These are phyloP conservation scores for Podila epigama DNA, from an alignment of 192 early-diverging fungal species.

Conservation along the genomic window DNA sequence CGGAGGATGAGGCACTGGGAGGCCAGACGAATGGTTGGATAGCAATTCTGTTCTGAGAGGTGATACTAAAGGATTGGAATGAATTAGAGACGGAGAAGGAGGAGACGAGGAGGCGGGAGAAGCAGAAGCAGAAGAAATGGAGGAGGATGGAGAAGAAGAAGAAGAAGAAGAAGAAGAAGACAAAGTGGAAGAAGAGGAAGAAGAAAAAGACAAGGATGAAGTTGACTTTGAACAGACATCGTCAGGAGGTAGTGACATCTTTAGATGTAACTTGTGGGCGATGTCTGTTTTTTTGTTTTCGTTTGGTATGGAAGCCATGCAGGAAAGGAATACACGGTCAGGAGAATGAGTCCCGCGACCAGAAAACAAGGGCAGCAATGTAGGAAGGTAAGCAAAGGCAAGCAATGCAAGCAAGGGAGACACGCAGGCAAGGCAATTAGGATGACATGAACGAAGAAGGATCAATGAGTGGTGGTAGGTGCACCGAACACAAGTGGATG, in stretches of 20 bases:
- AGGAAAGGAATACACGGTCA: no score
- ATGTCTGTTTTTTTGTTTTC: background rate
- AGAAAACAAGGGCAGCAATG: no score
- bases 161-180: slow-evolving; percentile 1
- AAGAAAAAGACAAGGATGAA: slow-evolving; percentile 8
- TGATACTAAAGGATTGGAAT: no score
- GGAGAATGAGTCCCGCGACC: no score
- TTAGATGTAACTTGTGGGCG: background rate
- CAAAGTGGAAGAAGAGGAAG: slow-evolving; percentile 1
- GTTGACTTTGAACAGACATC: slow-evolving; percentile 13
- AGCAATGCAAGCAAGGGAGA: background rate
- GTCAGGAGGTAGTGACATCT: slow-evolving; percentile 38
- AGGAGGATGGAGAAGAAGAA: slow-evolving; percentile 5
- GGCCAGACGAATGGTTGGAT: no score
- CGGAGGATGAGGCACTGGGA: background rate
- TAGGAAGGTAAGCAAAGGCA: no score
- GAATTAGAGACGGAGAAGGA: background rate
- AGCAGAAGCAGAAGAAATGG: slow-evolving; percentile 1
- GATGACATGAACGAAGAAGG: background rate
- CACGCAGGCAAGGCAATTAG: background rate
- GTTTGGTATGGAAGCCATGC: background rate
- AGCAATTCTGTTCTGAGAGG: no score
- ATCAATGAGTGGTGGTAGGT: no score
- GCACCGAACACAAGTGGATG: no score
- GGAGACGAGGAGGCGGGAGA: background rate